Evolutionary conservation across 1,139 yeast genomes (phyloP).

Genomic region (Candida buenavistaensis): DNA sequence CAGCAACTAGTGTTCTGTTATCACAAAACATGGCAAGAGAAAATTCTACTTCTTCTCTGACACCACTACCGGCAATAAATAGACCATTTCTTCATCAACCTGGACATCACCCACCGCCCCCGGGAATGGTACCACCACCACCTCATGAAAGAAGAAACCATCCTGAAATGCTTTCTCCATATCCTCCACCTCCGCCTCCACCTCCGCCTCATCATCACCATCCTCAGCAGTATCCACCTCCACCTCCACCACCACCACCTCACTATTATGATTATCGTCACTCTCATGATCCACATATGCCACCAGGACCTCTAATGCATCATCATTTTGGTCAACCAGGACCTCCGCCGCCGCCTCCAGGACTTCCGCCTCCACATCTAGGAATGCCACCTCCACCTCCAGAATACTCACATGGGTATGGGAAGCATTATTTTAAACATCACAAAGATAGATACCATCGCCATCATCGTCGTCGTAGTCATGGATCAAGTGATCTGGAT

Average conservation of each 20-base stretch:
- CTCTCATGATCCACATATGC: constrained; percentile 10
- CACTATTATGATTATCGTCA: constrained; percentile 2
- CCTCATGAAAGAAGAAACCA: constrained; percentile 4
- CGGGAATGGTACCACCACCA: constrained; percentile 5
- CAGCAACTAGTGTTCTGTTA: constrained; percentile 1
- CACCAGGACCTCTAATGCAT: constrained; percentile 10
- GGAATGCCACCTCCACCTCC: constrained; percentile 6
- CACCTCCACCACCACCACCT: constrained; percentile 13
- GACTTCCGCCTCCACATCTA: constrained; percentile 7
- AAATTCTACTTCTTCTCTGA: background rate
- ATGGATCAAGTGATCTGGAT: too few relatives aligned
- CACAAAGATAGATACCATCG: background rate
- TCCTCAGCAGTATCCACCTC: constrained; percentile 11
- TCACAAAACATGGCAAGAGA: background rate
- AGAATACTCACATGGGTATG: constrained; percentile 3
- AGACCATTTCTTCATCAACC: background rate
- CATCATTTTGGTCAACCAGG: constrained; percentile 7
- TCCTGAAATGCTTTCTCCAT: constrained; percentile 1
- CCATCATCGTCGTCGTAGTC: constrained; percentile 1
- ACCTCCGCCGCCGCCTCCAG: constrained; percentile 9
- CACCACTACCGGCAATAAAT: background rate
- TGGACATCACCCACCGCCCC: constrained; percentile 3
- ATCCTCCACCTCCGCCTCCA: constrained; percentile 6
- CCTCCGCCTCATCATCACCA: constrained; percentile 11
- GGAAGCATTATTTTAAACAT: constrained; percentile 1